These are phyloP conservation scores for Blastocystis sp. DNA, from an alignment of 352 stramenopile genomes.

Conservation along the genomic window DNA sequence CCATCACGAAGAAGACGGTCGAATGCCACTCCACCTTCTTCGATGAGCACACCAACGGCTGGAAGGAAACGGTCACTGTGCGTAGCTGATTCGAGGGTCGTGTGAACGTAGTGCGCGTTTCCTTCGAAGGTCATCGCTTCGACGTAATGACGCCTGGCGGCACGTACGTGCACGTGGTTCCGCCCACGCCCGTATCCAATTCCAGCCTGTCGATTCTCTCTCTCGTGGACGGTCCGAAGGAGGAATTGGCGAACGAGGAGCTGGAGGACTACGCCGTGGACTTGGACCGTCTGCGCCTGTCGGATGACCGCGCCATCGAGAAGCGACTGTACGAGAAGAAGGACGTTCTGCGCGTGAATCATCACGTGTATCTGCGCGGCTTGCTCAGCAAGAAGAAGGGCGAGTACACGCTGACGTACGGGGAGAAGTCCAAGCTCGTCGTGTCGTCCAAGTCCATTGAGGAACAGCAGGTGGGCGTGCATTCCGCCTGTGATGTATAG, in stretches of 20 bases:
- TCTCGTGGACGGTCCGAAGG: background rate
- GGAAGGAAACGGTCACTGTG: background rate
- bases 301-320: background rate
- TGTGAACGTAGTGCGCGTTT: constrained; percentile 28
- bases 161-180: background rate
- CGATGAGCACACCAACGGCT: constrained; percentile 31
- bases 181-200: background rate
- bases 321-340: background rate
- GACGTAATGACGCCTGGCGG: constrained; percentile 23
- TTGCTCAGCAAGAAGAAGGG: constrained; percentile 12
- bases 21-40: constrained; percentile 18
- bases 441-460: constrained; percentile 29
- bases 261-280: background rate
- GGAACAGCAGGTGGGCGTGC: background rate
- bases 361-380: constrained; percentile 31
- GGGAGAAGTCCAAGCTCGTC: constrained; percentile 19
- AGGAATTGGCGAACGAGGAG: constrained; percentile 3
- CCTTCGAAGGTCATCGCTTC: background rate
- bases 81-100: background rate
- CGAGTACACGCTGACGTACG: background rate
- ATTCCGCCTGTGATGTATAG: background rate
- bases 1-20: background rate
- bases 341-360: background rate
- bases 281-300: background rate
- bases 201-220: background rate